These are phyloP conservation scores for Candida succiphila DNA, from an alignment of 805 yeast species.

Conservation along the genomic window DNA sequence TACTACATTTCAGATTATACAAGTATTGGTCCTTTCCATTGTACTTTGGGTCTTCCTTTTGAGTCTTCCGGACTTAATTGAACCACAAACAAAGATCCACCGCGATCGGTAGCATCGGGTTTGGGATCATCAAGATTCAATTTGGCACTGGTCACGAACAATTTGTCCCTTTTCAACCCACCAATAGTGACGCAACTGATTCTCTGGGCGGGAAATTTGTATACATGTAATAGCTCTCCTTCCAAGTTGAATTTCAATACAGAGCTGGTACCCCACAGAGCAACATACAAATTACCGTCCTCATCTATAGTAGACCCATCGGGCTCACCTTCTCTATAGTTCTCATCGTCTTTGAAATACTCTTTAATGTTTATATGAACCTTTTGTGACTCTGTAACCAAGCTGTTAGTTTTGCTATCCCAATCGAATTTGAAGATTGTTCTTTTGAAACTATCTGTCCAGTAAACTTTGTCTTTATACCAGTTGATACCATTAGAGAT, in stretches of 20 bases:
- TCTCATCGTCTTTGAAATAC: conserved; percentile 5
- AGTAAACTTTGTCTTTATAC: conserved; percentile 32
- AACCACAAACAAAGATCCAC: conserved; percentile 50
- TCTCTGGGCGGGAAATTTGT: conserved; percentile 46
- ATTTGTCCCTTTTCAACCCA: conserved; percentile 45
- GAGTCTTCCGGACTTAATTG: conserved; percentile 21
- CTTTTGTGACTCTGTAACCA: conserved; percentile 23
- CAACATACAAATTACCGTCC: conserved; percentile 47
- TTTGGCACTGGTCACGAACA: conserved; percentile 64
- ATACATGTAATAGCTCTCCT: conserved; percentile 43
- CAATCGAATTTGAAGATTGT: conserved; percentile 39
- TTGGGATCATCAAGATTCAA: conserved; percentile 29
- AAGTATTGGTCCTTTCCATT: no score
- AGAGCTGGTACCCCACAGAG: conserved; percentile 53
- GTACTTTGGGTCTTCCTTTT: conserved; percentile 3
- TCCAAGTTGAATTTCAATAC: conserved; percentile 42
- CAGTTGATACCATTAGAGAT: conserved; percentile 73
- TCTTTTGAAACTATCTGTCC: conserved; percentile 42
- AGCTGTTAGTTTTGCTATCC: conserved; percentile 23
- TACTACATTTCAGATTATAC: not conserved
- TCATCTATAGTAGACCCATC: conserved; percentile 67
- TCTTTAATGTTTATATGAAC: conserved; percentile 26
- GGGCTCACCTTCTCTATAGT: conserved; percentile 45
- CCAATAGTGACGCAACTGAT: conserved; percentile 62
- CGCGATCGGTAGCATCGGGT: conserved; percentile 31